Conservation (phyloP, 2,329 filamentous ascomycete species). For the Aspergillus viridinutans region DNA sequence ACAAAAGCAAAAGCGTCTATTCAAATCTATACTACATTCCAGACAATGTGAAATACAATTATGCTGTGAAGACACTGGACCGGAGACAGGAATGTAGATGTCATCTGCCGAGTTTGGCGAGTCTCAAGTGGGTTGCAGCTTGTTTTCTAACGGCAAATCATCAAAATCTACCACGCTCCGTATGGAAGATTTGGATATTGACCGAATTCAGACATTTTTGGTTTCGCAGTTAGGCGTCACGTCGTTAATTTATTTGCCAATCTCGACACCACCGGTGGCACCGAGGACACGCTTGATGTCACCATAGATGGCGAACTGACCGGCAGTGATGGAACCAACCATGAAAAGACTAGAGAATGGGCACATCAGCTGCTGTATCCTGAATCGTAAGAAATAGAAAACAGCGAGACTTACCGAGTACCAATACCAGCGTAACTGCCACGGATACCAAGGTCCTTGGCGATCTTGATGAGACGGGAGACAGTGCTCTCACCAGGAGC, state of each 20-base stretch:
- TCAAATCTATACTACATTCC: background rate
- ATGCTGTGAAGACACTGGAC: background rate
- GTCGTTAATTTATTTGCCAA: constrained; percentile 43
- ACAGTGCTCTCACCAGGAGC: constrained; percentile 78
- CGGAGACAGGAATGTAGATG: background rate
- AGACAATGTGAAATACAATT: background rate
- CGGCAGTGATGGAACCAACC: constrained; percentile 68
- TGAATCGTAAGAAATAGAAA: background rate
- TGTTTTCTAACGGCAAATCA: background rate
- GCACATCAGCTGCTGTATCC: background rate
- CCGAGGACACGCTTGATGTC: constrained; percentile 66
- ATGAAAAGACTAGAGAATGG: constrained; percentile 17
- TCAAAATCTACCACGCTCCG: background rate
- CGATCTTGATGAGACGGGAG: constrained; percentile 81
- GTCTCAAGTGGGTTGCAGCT: background rate
- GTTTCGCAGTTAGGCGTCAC: constrained; percentile 2
- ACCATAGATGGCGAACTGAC: constrained; percentile 88
- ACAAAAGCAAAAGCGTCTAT: background rate
- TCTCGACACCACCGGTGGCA: constrained; percentile 72
- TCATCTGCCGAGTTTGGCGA: background rate
- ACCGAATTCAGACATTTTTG: background rate
- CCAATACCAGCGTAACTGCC: constrained; percentile 78
- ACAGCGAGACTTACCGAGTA: constrained; percentile 51
- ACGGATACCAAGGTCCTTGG: constrained; percentile 73
- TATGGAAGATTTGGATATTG: background rate